These are phyloP conservation scores for Cryptosporidium meleagridis DNA, from an alignment of 169 alveolate genomes.

Conservation along the genomic window DNA sequence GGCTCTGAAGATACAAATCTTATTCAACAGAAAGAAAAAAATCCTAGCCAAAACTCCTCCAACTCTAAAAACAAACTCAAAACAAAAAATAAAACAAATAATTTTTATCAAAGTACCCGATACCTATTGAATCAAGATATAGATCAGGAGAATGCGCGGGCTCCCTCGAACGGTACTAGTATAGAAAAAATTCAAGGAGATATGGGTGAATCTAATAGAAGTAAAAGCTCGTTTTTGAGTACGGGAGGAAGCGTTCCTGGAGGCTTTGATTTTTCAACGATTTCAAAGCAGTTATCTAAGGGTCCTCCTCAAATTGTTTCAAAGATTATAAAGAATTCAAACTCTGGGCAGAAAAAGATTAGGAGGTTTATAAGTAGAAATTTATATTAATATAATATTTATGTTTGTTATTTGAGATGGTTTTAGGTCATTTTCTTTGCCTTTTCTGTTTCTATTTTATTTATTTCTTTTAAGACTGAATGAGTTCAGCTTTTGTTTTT, in stretches of 20 bases:
- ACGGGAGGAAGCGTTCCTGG: not conserved
- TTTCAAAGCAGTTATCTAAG: slow-evolving; percentile 20
- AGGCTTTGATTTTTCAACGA: not conserved
- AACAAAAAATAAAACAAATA: not conserved
- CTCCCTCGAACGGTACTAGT: not conserved
- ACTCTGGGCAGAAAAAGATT: slow-evolving; percentile 18
- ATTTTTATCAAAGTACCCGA: not conserved
- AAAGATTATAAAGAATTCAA: slow-evolving; percentile 19
- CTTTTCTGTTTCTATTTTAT: too few species aligned
- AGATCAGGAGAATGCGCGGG: not conserved
- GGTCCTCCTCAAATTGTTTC: slow-evolving; percentile 40
- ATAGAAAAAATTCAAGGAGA: not conserved
- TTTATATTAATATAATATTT: not conserved
- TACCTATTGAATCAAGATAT: not conserved
- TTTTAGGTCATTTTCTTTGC: too few species aligned
- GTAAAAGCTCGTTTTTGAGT: not conserved
- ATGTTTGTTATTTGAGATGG: not conserved
- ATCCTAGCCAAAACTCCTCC: not conserved
- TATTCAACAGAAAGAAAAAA: not conserved
- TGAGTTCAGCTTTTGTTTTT: not conserved
- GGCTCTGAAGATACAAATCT: not conserved
- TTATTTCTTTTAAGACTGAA: not conserved
- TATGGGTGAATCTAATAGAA: not conserved
- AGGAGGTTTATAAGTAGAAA: not conserved
- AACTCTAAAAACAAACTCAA: not conserved